Evolutionary conservation across 2,329 filamentous ascomycete species (phyloP).

Genomic region (Fonsecaea erecta): DNA sequence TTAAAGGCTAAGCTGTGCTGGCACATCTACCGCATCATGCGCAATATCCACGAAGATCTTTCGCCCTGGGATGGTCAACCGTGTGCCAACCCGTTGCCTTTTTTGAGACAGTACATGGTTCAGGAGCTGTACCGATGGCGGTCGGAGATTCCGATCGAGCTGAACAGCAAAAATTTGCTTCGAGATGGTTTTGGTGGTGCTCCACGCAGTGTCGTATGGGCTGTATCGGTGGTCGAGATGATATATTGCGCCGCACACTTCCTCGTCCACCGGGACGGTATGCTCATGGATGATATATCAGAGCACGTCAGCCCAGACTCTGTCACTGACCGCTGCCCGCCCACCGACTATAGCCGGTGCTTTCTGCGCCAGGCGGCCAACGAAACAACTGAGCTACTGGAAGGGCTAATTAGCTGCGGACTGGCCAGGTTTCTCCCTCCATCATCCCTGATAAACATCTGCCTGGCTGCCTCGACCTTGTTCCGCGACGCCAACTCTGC

Average conservation of each 20-base stretch:
- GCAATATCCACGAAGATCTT: not conserved
- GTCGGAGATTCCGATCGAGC: not conserved
- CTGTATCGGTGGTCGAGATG: not conserved
- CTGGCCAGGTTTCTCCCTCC: not conserved
- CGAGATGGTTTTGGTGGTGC: not conserved
- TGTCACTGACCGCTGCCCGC: not conserved
- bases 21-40: conserved; percentile 9
- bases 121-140: not conserved
- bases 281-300: not conserved
- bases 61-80: not conserved
- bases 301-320: not conserved
- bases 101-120: not conserved
- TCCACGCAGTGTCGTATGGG: not conserved
- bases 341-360: not conserved
- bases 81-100: not conserved
- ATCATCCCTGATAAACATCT: not conserved
- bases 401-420: not conserved
- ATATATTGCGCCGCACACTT: not conserved
- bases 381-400: not conserved
- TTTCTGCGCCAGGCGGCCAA: not conserved
- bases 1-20: not conserved
- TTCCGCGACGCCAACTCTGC: not conserved
- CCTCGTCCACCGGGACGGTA: not conserved
- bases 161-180: not conserved
- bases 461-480: not conserved